Conservation (phyloP, 257 asterid genomes). For the Lantana camara region DNA sequence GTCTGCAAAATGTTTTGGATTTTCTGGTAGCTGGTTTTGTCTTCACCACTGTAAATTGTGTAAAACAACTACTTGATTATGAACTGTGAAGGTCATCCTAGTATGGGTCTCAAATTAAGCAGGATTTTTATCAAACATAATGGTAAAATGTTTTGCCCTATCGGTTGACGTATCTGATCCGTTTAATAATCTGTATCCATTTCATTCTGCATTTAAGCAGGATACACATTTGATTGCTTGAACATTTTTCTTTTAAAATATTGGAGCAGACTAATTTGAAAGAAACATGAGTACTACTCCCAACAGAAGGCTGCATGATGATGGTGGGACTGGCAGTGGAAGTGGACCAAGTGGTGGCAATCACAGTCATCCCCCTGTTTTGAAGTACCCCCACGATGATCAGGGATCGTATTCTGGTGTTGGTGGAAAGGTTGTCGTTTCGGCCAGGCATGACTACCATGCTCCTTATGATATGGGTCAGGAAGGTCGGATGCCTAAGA, state of each 20-base stretch:
- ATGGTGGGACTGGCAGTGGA: constrained; percentile 54
- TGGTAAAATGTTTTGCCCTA: background rate
- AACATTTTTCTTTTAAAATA: background rate
- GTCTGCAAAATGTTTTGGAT: background rate
- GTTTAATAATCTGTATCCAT: background rate
- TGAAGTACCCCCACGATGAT: constrained; percentile 71
- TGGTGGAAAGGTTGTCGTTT: constrained; percentile 51
- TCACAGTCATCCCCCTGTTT: constrained; percentile 57
- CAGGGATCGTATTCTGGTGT: constrained; percentile 51
- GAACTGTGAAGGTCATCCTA: constrained; percentile 7
- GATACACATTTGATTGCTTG: background rate
- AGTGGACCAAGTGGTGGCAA: constrained; percentile 41
- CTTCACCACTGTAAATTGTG: no score
- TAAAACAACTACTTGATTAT: constrained; percentile 2
- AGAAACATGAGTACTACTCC: constrained; percentile 73
- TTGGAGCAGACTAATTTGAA: constrained; percentile 17
- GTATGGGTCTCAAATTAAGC: background rate
- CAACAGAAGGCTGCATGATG: constrained; percentile 77
- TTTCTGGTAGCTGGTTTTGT: background rate
- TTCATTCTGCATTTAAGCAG: constrained; percentile 8
- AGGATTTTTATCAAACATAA: background rate
- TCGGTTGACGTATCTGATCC: constrained; percentile 5
- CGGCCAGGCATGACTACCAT: constrained; percentile 64
- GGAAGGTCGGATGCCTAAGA: constrained; percentile 68
- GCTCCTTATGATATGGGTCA: constrained; percentile 61